Conservation (phyloP, 78 protist species). For the Dictyostelium purpureum region DNA sequence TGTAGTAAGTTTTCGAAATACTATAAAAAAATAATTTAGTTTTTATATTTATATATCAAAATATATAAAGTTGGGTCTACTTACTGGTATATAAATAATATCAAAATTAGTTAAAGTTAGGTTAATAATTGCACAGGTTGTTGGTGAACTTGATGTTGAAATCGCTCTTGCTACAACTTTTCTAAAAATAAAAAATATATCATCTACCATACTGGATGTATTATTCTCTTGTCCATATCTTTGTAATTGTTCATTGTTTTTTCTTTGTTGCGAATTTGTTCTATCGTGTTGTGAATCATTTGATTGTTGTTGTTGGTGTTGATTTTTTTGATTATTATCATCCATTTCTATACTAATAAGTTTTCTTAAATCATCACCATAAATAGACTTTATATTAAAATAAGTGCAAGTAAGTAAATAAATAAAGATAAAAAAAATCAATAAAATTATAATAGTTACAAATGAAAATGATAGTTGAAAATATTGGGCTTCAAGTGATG, state of each 20-base stretch:
- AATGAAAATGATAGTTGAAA: conserved; percentile 68
- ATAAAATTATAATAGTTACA: neutral
- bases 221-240: conserved; percentile 16
- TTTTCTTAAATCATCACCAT: conserved; percentile 51
- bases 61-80: too few relatives aligned
- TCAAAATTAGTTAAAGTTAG: conserved; percentile 36
- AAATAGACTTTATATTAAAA: conserved; percentile 8
- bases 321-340: neutral
- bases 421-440: neutral
- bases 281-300: neutral
- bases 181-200: conserved; percentile 62
- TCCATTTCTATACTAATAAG: neutral
- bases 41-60: too few relatives aligned
- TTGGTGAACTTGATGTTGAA: conserved; percentile 30
- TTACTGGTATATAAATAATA: conserved; percentile 61
- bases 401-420: neutral
- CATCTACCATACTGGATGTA: conserved; percentile 51
- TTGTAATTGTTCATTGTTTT: too few relatives aligned
- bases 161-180: conserved; percentile 42
- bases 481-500: conserved; percentile 46
- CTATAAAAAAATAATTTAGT: neutral
- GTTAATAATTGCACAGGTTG: conserved; percentile 54
- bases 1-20: conserved; percentile 48
- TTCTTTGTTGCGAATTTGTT: neutral
- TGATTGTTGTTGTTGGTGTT: neutral